Percentiles rank a stretch among this genome's conserved stretches.
These are phyloP conservation scores for Lathyrus tuberosus DNA, from an alignment of 306 rosid genomes.

Conservation along the genomic window DNA sequence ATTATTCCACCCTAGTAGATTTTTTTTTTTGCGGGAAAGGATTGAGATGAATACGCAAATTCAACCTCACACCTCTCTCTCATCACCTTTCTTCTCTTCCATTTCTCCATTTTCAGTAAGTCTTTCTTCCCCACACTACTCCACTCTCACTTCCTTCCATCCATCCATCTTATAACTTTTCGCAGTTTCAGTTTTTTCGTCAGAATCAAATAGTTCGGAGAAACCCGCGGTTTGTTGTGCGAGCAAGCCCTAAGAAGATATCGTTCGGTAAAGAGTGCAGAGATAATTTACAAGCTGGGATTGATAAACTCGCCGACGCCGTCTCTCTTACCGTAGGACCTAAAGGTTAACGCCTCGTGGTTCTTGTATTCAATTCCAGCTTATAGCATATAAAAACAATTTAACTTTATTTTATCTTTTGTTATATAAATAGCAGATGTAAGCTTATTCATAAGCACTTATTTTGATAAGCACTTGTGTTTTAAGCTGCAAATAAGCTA, in stretches of 20 bases:
- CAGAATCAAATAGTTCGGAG: constrained; percentile 48
- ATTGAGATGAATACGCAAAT: constrained; percentile 22
- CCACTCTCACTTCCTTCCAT: neutral
- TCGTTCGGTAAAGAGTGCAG: constrained; percentile 75
- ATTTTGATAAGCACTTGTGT: neutral
- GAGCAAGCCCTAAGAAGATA: constrained; percentile 78
- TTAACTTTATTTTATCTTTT: too few relatives aligned
- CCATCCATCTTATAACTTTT: constrained; percentile 12
- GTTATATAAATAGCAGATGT: too few relatives aligned
- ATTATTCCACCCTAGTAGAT: too few relatives aligned
- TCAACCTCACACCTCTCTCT: constrained; percentile 22
- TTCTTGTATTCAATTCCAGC: neutral
- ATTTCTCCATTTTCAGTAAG: constrained; percentile 39
- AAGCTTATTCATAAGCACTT: neutral
- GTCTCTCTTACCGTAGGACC: constrained; percentile 97
- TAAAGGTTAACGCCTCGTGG: constrained; percentile 54
- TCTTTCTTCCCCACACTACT: constrained; percentile 11
- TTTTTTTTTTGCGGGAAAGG: neutral
- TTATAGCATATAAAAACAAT: neutral
- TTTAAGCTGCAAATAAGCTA: neutral
- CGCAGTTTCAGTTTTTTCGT: constrained; percentile 46
- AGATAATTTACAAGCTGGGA: constrained; percentile 66
- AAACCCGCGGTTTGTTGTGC: constrained; percentile 44
- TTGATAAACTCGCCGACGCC: constrained; percentile 94
- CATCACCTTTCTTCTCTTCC: constrained; percentile 38